Evolutionary conservation across 345 rosid species (phyloP), one percentile per base, ranked within the genome.

Genomic region (Hibiscus mutabilis): DNA sequence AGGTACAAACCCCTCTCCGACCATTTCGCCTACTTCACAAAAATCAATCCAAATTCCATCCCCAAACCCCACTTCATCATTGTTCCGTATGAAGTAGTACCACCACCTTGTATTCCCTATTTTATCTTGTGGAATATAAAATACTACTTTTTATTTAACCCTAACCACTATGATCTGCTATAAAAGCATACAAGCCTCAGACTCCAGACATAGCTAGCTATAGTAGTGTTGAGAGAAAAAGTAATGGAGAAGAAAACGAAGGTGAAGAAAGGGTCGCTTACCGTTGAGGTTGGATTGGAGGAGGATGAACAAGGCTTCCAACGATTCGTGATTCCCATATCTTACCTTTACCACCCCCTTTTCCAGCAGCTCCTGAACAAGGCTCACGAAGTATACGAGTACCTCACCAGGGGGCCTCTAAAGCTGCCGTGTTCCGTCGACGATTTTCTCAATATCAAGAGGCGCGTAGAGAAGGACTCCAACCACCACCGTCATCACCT

Each of bases 261-360:
- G 75, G 79, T 84, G 76, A 84, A 84, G 87, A 84, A 84, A 70
- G 87, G 87, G 16, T 84, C 81, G 80, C 70, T 84, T 3, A 82
- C 82, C 0, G 83, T 84, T 35, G 77, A 80, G 55, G 87, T 84
- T 4, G 87, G 87, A 4, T 25, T 76, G 29, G 83, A 75, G 57
- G 85, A 80, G 13, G 85, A 53, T 78, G 33, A 82, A 77, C 73
- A 66, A 10, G 67, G 68, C 0, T 64, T 61, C 24, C 75, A 70
- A 31, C 70, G 79, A 21, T 78, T 84, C 31, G 79, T 82, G 37
- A 84, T 84, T 71, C 87, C 84, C 0, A 82, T 84, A 31, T 75
- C 87, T 0, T 76, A 77, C 40, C 85, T 84, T 14, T 79, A 84
- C 72, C 87, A 84, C 46, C 87, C 87, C 13, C 85, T 82, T 10